phyloP scores from a whole-genome alignment of 441 rosid genomes.

The Syzygium malaccense region DNA sequence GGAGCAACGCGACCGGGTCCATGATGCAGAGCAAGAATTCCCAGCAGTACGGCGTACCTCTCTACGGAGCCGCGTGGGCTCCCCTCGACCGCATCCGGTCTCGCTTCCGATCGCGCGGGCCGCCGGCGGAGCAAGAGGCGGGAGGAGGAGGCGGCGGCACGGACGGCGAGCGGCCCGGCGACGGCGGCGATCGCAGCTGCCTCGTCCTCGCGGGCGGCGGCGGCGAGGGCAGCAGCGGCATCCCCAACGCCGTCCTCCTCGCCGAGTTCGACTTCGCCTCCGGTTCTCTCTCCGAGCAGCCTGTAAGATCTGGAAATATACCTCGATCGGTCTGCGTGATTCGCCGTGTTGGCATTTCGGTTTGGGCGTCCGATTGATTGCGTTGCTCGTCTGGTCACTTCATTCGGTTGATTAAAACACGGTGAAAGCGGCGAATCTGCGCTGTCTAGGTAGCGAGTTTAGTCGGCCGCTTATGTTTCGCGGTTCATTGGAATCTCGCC shows the following conservation, averaged over 20 bases:
- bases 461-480: neutral
- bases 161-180: conserved; percentile 3
- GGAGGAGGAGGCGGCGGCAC: conserved; percentile 20
- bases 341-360: neutral
- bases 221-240: conserved; percentile 81
- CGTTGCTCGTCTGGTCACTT: neutral
- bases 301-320: conserved; percentile 30
- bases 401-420: neutral
- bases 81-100: conserved; percentile 38
- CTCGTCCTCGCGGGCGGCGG: conserved; percentile 78
- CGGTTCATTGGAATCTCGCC: neutral
- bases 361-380: neutral
- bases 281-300: conserved; percentile 57
- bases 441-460: neutral
- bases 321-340: neutral
- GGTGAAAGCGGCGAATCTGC: neutral
- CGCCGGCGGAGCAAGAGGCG: neutral
- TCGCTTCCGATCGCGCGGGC: neutral
- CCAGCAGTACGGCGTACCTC: conserved; percentile 81
- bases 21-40: conserved; percentile 23
- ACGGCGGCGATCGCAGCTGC: conserved; percentile 15
- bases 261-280: conserved; percentile 39
- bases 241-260: conserved; percentile 60
- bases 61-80: conserved; percentile 70
- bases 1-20: neutral